A percentile compares a stretch with the other conserved stretches of the same genome.
These are phyloP conservation scores for Ophiostoma quercus DNA, from an alignment of 2,329 filamentous ascomycete genomes.

Conservation along the genomic window DNA sequence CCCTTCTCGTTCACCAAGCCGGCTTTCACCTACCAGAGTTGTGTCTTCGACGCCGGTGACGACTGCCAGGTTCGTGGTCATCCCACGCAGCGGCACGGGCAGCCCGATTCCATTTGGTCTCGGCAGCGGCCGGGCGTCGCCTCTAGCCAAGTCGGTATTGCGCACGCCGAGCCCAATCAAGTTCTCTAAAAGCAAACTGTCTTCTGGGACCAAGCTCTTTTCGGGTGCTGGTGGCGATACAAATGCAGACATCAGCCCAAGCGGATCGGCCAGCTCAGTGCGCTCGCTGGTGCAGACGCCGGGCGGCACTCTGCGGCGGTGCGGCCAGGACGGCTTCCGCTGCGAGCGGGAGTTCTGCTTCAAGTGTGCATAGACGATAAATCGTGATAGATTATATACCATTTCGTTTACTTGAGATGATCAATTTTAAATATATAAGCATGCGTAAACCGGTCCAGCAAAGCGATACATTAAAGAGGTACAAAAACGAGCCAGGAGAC, in stretches of 20 bases:
- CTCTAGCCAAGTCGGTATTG: conserved; percentile 12
- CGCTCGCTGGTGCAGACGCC: conserved; percentile 40
- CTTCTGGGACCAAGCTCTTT: not conserved
- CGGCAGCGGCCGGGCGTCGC: conserved; percentile 9
- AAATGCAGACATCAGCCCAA: conserved; percentile 25
- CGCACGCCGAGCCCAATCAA: conserved; percentile 32
- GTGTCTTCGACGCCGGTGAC: not conserved
- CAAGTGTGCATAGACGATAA: conserved; percentile 36
- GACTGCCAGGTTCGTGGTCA: not conserved
- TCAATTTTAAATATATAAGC: not conserved
- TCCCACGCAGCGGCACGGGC: not conserved
- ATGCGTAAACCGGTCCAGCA: not conserved
- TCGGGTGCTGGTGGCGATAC: not conserved
- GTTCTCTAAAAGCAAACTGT: conserved; percentile 22
- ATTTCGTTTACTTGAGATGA: not conserved
- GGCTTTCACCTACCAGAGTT: not conserved
- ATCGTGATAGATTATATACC: not conserved
- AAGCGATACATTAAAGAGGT: not conserved
- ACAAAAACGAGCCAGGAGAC: not conserved
- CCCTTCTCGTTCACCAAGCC: not conserved
- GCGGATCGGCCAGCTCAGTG: conserved; percentile 22
- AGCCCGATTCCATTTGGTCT: not conserved
- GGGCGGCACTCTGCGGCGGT: conserved; percentile 46
- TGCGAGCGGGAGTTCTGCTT: conserved; percentile 59
- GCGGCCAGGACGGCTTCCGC: conserved; percentile 51